A percentile compares a stretch with the other conserved stretches of the same genome.
phyloP scores from a whole-genome alignment of 139 green algal species.

The Volvox reticuliferus region DNA sequence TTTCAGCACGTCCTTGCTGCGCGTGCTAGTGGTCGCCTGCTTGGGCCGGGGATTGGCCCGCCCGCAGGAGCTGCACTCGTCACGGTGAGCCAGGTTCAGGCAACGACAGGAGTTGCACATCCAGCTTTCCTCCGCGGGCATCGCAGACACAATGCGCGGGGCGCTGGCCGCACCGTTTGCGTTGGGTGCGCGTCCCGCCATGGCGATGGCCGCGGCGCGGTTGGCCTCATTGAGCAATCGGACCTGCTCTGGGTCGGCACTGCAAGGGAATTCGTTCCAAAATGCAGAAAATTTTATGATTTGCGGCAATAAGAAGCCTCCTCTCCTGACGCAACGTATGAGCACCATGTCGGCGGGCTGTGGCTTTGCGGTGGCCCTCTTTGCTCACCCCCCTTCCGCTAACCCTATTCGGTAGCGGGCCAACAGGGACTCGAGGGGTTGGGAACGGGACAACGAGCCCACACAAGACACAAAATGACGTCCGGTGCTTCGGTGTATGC shows the following conservation, averaged over 20 bases:
- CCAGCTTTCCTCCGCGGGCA: constrained; percentile 37
- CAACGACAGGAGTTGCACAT: constrained; percentile 48
- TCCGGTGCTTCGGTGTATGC: too few relatives aligned
- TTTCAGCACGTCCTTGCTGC: constrained; percentile 34
- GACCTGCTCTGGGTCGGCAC: constrained; percentile 40
- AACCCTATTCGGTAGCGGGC: too few relatives aligned
- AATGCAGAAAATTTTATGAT: too few relatives aligned
- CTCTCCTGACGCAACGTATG: too few relatives aligned
- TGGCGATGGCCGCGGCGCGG: constrained; percentile 48
- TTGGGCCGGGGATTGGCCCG: constrained; percentile 42
- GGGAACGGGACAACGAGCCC: too few relatives aligned
- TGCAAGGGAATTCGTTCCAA: constrained; percentile 4
- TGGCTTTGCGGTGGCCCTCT: too few relatives aligned
- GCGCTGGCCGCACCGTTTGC: background rate
- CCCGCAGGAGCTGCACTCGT: constrained; percentile 56
- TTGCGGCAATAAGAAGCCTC: too few relatives aligned
- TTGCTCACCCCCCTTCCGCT: too few relatives aligned
- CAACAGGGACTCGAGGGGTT: too few relatives aligned
- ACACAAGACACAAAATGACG: too few relatives aligned
- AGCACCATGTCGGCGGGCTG: too few relatives aligned
- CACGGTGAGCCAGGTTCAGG: constrained; percentile 42
- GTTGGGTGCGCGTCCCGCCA: background rate
- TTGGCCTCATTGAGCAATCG: constrained; percentile 56
- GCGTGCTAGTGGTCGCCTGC: background rate
- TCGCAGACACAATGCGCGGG: background rate